Percentiles rank a stretch among this genome's conserved stretches.
Evolutionary conservation across 345 rosid species (phyloP).

Genomic region (Moricandia arvensis): DNA sequence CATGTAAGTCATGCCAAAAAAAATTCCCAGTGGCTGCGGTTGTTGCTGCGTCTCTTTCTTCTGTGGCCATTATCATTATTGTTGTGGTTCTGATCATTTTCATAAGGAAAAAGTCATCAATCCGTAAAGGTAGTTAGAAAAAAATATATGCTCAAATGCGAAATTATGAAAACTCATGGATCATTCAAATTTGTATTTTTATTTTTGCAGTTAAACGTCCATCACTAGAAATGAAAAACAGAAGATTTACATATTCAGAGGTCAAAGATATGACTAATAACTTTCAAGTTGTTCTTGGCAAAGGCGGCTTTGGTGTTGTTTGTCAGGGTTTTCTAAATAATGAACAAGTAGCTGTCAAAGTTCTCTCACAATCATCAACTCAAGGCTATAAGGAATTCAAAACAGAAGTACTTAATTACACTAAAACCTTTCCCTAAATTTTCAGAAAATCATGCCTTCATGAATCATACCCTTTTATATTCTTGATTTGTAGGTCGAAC

Average conservation of each 20-base stretch:
- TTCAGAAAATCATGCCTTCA: background rate
- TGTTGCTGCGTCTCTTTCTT: background rate
- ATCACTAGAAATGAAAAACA: constrained; percentile 27
- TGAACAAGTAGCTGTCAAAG: constrained; percentile 54
- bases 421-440: background rate
- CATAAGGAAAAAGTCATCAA: background rate
- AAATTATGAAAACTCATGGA: background rate
- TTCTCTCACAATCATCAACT: constrained; percentile 45
- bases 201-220: constrained; percentile 1
- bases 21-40: background rate
- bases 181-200: background rate
- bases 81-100: background rate
- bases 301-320: constrained; percentile 59
- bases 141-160: background rate
- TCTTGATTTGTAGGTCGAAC: constrained; percentile 39
- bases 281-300: constrained; percentile 40
- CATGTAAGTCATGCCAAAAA: background rate
- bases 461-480: background rate
- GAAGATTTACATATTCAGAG: constrained; percentile 32
- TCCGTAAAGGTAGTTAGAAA: background rate
- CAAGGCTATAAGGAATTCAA: constrained; percentile 49
- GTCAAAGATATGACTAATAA: constrained; percentile 42
- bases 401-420: constrained; percentile 39
- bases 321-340: constrained; percentile 39
- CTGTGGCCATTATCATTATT: background rate